These are phyloP conservation scores for Paraphoma chrysanthemicola DNA, from an alignment of 2,329 filamentous ascomycete genomes.

Conservation along the genomic window DNA sequence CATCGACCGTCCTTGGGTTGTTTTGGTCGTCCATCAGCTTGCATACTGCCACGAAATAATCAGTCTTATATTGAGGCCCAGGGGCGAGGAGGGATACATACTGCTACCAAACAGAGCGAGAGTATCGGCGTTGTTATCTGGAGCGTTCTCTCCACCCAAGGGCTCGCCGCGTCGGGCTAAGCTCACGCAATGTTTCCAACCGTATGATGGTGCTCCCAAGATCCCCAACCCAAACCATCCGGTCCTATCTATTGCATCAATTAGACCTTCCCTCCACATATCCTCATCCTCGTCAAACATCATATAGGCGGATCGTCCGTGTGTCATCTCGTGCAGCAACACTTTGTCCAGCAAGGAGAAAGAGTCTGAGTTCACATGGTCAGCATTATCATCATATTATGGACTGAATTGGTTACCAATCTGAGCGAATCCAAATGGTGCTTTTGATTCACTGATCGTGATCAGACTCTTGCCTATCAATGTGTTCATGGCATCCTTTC, in stretches of 20 bases:
- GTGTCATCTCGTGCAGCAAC: conserved; percentile 22
- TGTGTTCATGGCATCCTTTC: conserved; percentile 1
- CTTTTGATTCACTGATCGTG: conserved; percentile 1
- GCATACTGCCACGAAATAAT: conserved; percentile 1
- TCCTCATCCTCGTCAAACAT: neutral
- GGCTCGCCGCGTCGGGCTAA: neutral
- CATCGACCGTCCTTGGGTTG: conserved; percentile 2
- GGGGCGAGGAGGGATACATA: neutral
- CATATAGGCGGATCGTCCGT: conserved; percentile 6
- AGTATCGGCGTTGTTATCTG: conserved; percentile 17
- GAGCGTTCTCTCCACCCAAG: neutral
- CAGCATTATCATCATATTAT: neutral
- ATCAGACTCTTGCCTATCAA: conserved; percentile 9
- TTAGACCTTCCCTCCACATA: neutral
- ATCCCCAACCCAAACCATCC: neutral
- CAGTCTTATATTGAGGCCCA: neutral
- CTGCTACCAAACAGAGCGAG: conserved; percentile 14
- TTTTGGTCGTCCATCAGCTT: conserved; percentile 6
- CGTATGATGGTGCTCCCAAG: conserved; percentile 3
- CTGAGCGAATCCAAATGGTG: conserved; percentile 4
- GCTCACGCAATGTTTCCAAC: conserved; percentile 8
- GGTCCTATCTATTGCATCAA: neutral
- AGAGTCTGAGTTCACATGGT: conserved; percentile 6
- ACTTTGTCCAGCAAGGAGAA: conserved; percentile 17
- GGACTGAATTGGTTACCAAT: conserved; percentile 10